Percentiles rank a stretch among this genome's conserved stretches.
Evolutionary conservation across 257 asterid species (phyloP).

Genomic region (Scutellaria barbata): DNA sequence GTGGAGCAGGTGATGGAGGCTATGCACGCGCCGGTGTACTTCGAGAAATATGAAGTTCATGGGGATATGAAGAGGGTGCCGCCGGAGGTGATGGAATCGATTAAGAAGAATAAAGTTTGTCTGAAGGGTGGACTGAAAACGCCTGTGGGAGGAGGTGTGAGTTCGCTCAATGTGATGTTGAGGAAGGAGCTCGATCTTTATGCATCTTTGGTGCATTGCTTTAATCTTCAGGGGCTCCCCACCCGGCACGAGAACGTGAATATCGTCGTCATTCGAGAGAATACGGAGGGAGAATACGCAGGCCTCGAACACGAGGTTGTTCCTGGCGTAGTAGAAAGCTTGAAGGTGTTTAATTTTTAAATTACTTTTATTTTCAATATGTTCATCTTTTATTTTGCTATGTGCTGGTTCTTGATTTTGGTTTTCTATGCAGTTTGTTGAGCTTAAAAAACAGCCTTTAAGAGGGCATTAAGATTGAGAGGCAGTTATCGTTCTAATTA

Average conservation of each 20-base stretch:
- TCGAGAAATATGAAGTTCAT: constrained; percentile 79
- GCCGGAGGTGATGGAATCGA: constrained; percentile 71
- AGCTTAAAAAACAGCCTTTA: background rate
- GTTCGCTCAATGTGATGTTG: constrained; percentile 78
- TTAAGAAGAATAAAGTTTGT: constrained; percentile 86
- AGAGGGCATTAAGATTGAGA: constrained; percentile 2
- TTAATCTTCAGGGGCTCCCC: constrained; percentile 76
- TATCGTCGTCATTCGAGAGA: constrained; percentile 94
- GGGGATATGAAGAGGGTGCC: constrained; percentile 89
- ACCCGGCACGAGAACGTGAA: constrained; percentile 85
- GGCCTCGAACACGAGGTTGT: constrained; percentile 99
- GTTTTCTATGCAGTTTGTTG: background rate
- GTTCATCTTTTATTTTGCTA: background rate
- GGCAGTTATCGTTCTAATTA: background rate
- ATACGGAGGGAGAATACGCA: constrained; percentile 94
- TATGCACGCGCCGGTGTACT: constrained; percentile 93
- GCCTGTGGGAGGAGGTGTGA: constrained; percentile 96
- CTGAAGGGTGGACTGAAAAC: constrained; percentile 89
- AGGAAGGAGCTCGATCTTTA: constrained; percentile 95
- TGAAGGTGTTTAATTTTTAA: constrained; percentile 60
- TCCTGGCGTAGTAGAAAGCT: constrained; percentile 98
- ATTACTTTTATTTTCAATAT: background rate
- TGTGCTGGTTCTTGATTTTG: constrained; percentile 16
- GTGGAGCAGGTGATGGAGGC: constrained; percentile 98
- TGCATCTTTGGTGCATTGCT: constrained; percentile 94